Evolutionary conservation across 148 eudicot species (phyloP).

Genomic region (Camellia granthamiana): DNA sequence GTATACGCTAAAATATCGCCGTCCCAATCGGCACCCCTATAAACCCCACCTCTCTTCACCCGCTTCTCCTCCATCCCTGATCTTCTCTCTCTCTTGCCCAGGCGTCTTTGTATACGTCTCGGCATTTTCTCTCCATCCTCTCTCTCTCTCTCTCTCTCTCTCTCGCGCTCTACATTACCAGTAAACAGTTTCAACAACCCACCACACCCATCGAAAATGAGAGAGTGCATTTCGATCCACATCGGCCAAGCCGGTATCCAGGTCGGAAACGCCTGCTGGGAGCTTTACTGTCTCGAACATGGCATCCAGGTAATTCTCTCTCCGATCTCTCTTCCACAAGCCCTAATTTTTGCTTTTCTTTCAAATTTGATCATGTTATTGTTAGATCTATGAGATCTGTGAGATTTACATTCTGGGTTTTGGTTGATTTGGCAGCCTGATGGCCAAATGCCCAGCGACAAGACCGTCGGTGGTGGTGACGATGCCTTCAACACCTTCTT

Average conservation of each 20-base stretch:
- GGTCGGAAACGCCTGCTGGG: conserved; percentile 55
- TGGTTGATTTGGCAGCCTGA: conserved; percentile 31
- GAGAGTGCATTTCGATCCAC: conserved; percentile 57
- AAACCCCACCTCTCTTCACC: neutral
- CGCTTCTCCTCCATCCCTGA: neutral
- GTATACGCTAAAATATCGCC: too few relatives aligned
- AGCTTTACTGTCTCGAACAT: conserved; percentile 51
- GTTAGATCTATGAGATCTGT: neutral
- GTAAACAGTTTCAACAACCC: neutral
- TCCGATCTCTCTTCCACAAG: neutral
- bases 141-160: conserved; percentile 7
- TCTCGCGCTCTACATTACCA: neutral
- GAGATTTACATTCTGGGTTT: neutral
- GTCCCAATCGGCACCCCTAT: neutral
- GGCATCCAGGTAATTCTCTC: conserved; percentile 33
- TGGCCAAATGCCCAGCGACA: conserved; percentile 50
- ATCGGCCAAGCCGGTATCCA: conserved; percentile 53
- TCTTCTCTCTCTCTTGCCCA: neutral
- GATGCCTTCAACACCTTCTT: conserved; percentile 56
- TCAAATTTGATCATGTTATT: neutral
- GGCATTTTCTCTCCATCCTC: neutral
- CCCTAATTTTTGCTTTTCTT: neutral
- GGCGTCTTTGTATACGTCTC: conserved; percentile 24
- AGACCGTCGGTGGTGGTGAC: conserved; percentile 44
- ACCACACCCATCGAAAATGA: conserved; percentile 21